These are phyloP conservation scores for Boletus insuetus DNA, from an alignment of 768 basidiomycete genomes.

Conservation along the genomic window DNA sequence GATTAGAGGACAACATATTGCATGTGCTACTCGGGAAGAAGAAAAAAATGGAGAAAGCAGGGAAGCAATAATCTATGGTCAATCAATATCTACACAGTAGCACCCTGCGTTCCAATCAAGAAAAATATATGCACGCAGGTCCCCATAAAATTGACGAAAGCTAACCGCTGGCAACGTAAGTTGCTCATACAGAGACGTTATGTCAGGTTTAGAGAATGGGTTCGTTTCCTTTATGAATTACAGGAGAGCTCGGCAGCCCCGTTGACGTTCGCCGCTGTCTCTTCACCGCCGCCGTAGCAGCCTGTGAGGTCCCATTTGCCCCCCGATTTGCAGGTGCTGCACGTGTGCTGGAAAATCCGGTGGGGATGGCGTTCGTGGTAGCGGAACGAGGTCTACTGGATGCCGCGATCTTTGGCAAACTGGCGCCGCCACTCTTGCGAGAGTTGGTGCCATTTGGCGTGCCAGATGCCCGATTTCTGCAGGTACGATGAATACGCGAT, in stretches of 20 bases:
- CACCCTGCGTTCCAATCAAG: constrained; percentile 34
- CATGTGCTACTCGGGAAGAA: constrained; percentile 17
- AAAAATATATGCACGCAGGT: constrained; percentile 30
- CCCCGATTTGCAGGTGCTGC: constrained; percentile 33
- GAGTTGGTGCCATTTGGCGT: constrained; percentile 56
- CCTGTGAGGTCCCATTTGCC: constrained; percentile 15
- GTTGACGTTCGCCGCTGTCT: constrained; percentile 78
- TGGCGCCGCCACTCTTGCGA: constrained; percentile 53
- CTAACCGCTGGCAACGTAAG: constrained; percentile 12
- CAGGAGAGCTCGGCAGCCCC: constrained; percentile 41
- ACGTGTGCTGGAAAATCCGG: constrained; percentile 43
- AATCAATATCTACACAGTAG: constrained; percentile 25
- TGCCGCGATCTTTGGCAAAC: constrained; percentile 74
- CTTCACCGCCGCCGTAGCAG: constrained; percentile 53
- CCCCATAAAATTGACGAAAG: constrained; percentile 14
- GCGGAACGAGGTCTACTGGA: constrained; percentile 68
- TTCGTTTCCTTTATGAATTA: constrained; percentile 32
- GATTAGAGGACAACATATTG: constrained; percentile 31
- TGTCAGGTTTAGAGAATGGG: constrained; percentile 11
- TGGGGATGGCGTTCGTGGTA: constrained; percentile 58
- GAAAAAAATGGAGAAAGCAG: constrained; percentile 5
- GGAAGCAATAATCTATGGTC: constrained; percentile 34
- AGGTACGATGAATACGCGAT: neutral
- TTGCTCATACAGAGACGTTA: neutral
- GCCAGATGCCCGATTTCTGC: constrained; percentile 79